These are phyloP conservation scores for Penicillium capsulatum DNA, from an alignment of 2,329 filamentous ascomycete genomes.

Conservation along the genomic window DNA sequence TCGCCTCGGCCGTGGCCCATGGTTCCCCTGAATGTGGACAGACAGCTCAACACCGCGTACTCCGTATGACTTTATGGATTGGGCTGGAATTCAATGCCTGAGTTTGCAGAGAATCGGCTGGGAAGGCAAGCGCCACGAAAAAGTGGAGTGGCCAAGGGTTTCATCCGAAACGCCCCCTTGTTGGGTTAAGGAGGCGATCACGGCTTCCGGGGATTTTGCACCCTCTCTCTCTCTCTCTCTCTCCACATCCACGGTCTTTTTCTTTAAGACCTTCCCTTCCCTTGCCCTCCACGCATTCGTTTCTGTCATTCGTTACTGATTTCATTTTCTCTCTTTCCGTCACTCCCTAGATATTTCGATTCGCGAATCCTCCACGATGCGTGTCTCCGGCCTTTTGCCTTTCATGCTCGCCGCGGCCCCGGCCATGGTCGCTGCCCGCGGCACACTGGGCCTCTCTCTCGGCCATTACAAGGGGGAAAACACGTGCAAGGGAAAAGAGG, in stretches of 20 bases:
- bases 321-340: constrained; percentile 2
- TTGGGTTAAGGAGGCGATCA: too few species aligned
- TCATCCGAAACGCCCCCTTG: constrained; percentile 1
- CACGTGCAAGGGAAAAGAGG: constrained; percentile 57
- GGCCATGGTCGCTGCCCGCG: constrained; percentile 49
- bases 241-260: not conserved
- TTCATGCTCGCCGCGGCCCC: constrained; percentile 44
- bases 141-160: not conserved
- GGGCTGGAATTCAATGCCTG: too few species aligned
- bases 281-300: constrained; percentile 1
- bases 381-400: constrained; percentile 40
- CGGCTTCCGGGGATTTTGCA: too few species aligned
- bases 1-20: too few species aligned
- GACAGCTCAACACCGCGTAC: too few species aligned
- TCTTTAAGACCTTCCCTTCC: not conserved
- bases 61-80: too few species aligned
- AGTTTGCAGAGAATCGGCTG: too few species aligned
- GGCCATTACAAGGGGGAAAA: constrained; percentile 61
- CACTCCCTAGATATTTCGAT: constrained; percentile 2
- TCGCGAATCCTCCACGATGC: constrained; percentile 38
- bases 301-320: constrained; percentile 3
- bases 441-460: constrained; percentile 61
- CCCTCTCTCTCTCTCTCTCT: too few species aligned
- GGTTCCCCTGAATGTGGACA: too few species aligned
- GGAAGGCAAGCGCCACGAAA: not conserved